These are phyloP conservation scores for Lantana camara DNA, from an alignment of 257 asterid species.

Conservation along the genomic window DNA sequence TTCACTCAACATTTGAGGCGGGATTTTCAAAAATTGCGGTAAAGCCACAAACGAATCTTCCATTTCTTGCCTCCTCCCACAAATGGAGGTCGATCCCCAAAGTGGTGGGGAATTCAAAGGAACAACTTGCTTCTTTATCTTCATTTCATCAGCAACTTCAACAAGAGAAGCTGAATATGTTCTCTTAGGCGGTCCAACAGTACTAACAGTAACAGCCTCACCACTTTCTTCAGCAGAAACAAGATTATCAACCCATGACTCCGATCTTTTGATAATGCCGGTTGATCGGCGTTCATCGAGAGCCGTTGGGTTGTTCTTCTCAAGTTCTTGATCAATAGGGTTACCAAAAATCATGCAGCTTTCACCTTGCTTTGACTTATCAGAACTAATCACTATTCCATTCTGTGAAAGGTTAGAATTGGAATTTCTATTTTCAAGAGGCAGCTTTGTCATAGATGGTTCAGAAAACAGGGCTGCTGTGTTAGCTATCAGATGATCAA, in stretches of 20 bases:
- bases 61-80: constrained; percentile 86
- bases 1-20: constrained; percentile 59
- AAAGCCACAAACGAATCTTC: constrained; percentile 70
- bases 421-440: constrained; percentile 38
- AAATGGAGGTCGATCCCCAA: constrained; percentile 72
- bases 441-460: constrained; percentile 50
- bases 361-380: constrained; percentile 33
- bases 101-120: constrained; percentile 52
- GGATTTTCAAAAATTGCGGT: constrained; percentile 61
- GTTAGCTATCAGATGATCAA: constrained; percentile 51
- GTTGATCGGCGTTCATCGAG: constrained; percentile 6
- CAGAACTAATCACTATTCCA: constrained; percentile 35
- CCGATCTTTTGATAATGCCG: constrained; percentile 31
- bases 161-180: constrained; percentile 41
- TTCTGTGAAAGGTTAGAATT: constrained; percentile 32
- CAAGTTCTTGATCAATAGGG: constrained; percentile 15
- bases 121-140: constrained; percentile 35
- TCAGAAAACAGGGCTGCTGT: constrained; percentile 30
- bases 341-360: constrained; percentile 32
- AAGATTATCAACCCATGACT: constrained; percentile 39
- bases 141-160: constrained; percentile 51
- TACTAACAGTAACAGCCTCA: constrained; percentile 19
- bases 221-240: constrained; percentile 27
- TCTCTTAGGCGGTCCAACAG: constrained; percentile 38
- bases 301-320: constrained; percentile 26